phyloP scores from a whole-genome alignment of 495 filamentous ascomycete genomes.

The Hyaloscypha finlandica region DNA sequence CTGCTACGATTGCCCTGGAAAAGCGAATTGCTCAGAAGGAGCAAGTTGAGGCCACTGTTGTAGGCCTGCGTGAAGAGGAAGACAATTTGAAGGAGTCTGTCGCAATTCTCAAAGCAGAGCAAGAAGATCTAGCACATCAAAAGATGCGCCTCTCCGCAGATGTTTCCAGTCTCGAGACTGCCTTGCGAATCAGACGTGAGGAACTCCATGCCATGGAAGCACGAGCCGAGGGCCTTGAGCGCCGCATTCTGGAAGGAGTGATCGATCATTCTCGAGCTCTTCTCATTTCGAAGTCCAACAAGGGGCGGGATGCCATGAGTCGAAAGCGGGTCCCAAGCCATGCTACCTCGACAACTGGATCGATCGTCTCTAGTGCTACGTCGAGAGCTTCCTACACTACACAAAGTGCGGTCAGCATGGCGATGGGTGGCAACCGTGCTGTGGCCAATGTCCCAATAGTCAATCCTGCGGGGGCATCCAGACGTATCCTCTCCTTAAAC shows the following conservation, averaged over 20 bases:
- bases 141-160: slow-evolving; percentile 80
- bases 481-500: slow-evolving; percentile 85
- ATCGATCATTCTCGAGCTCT: slow-evolving; percentile 91
- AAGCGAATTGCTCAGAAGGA: slow-evolving; percentile 76
- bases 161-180: slow-evolving; percentile 84
- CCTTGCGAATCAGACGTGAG: slow-evolving; percentile 82
- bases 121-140: slow-evolving; percentile 69
- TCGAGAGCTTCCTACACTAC: slow-evolving; percentile 22
- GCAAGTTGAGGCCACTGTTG: slow-evolving; percentile 71
- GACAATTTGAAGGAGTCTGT: slow-evolving; percentile 60
- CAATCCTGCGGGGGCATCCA: slow-evolving; percentile 43
- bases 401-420: slow-evolving; percentile 45
- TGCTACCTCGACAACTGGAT: slow-evolving; percentile 29
- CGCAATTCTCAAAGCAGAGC: slow-evolving; percentile 58
- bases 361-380: slow-evolving; percentile 25
- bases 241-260: slow-evolving; percentile 89
- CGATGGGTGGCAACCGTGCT: slow-evolving; percentile 43
- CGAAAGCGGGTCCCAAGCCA: slow-evolving; percentile 70
- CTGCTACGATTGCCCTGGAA: slow-evolving; percentile 79
- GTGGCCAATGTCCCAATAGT: slow-evolving; percentile 48
- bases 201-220: slow-evolving; percentile 88
- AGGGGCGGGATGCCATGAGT: slow-evolving; percentile 58
- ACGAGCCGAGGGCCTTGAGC: slow-evolving; percentile 83
- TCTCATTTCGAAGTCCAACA: slow-evolving; percentile 63
- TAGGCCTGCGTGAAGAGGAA: slow-evolving; percentile 64